Base-by-base conservation (phyloP, 345 rosid genomes). In the Lepidium sativum region DNA sequence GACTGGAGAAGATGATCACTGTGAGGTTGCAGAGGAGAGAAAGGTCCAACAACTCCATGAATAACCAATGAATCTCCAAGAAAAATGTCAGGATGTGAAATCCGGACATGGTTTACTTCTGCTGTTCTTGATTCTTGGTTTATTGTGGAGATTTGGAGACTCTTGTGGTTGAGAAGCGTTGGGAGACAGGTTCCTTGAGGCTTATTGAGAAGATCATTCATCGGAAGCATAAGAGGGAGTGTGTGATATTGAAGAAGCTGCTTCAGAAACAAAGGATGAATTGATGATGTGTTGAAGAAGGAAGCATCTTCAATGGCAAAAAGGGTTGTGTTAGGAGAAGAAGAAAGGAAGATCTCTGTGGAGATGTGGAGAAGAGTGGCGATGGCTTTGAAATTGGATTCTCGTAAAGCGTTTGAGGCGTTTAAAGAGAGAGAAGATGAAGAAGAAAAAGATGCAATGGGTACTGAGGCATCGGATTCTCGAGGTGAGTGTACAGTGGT, bases 161-260 rank as follows among this genome's bases (percentile, higher is more conserved):
- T 84, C 79, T 83, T 84, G 45, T 57, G 45, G 29, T 1, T 69
- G 54, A 83, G 69, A 65, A 84, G 79, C 10, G 98, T 83, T 1
- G 85, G 84, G 50, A 89, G 55, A 78, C 94, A 86, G 18, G 73
- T 73, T 5, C 83, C 83, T 55, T 45, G 78, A 63, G 80, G 74
- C 15, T 67, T 75, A 48, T 73, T 57, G 33, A 84, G 66, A 31
- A 92, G 80, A 18, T 84, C 84, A 0, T 60, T 65, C 82, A 81
- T 68, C 9, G 95, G 52, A 43, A 89, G 85, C 31, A 34, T 73
- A 39, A 74, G 42, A 40, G 94, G 81, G 31, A 80, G 72, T 11
- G 85, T 77, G 63, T 87, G 98, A 73, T 89, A 89, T 17, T 79
- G 94, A 37, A 89, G 80, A 53, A 89, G 77, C 23, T 77, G 80